phyloP scores from a whole-genome alignment of 1,284 basidiomycete species.

The Mycosarcoma maydis region DNA sequence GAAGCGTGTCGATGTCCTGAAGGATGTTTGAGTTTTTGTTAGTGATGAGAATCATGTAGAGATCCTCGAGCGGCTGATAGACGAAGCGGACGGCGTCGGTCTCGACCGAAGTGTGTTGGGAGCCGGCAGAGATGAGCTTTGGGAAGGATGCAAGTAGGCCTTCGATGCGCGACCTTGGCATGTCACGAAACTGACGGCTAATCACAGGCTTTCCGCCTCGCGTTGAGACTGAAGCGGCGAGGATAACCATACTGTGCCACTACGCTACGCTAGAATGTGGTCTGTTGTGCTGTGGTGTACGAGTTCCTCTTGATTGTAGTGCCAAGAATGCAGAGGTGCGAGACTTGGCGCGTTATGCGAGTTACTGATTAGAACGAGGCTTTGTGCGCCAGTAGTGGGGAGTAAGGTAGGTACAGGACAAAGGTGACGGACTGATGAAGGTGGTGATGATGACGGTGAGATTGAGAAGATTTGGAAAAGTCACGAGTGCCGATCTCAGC shows the following conservation, averaged over 20 bases:
- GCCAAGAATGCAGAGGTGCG: no score
- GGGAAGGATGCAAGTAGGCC: slow-evolving; percentile 96
- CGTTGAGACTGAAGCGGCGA: slow-evolving; percentile 92
- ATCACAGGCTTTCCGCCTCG: slow-evolving; percentile 93
- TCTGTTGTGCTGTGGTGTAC: neutral
- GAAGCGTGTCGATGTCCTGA: slow-evolving; percentile 96
- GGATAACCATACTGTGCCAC: slow-evolving; percentile 77
- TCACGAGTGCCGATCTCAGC: slow-evolving; percentile 12
- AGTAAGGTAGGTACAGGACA: no score
- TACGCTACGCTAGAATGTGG: neutral
- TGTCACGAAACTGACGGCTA: slow-evolving; percentile 94
- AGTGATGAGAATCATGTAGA: slow-evolving; percentile 96
- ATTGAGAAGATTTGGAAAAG: slow-evolving; percentile 16
- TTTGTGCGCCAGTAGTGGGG: no score
- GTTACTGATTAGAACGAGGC: no score
- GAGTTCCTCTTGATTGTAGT: no score
- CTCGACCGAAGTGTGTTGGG: slow-evolving; percentile 88
- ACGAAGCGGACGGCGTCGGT: slow-evolving; percentile 78
- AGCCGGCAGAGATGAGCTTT: slow-evolving; percentile 94
- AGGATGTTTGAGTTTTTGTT: slow-evolving; percentile 98
- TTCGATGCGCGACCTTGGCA: slow-evolving; percentile 91
- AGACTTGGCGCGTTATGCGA: no score
- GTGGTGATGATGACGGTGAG: neutral
- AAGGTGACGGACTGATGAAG: no score
- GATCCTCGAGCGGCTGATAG: slow-evolving; percentile 96